Base-by-base conservation (phyloP, 202 grass and related monocot species). In the Eragrostis tef region DNA sequence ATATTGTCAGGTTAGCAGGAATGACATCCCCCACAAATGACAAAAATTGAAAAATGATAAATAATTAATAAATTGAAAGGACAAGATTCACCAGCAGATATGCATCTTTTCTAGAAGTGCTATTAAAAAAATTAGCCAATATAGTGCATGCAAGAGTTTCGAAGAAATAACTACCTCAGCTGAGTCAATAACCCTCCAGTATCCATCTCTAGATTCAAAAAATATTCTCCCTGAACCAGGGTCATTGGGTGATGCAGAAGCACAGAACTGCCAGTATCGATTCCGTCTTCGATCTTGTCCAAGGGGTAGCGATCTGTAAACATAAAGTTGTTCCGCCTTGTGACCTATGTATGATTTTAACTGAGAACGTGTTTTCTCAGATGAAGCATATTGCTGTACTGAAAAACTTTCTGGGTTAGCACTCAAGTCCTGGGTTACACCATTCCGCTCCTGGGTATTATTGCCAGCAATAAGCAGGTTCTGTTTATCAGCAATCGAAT, bases 231-330 rank as follows among this genome's bases (percentile, higher is more conserved):
- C 87, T 57, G 90, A 91, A 45, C 96, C 93, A 93, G 92, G 96
- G 83, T 99, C 96, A 81, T 90, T 75, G 26, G 96, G 84, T 57
- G 92, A 91, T 73, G 89, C 71, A 81, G 90, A 90, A 62, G 96
- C 86, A 51, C 90, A 93, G 83, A 95, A 99, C 80, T 90, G 92
- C 96, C 96, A 99, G 76, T 99, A 99, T 3, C 90, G 80, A 34
- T 99, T 99, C 50, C 85, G 70, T 67, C 92, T 99, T 11, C 96
- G 89, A 85, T 99, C 96, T 85, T 95, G 96, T 76, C 96, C 96
- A 10, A 99, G 83, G 41, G 96, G 96, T 57, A 99, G 54, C 2
- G 92, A 93, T 79, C 92, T 89, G 63, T 99, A 95, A 16, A 90
- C 87, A 78, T 93, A 87, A 51, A 95, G 90, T 15, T 95, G 96